Conservation (phyloP, 108 stramenopile genomes). For the Conticribra guillardii region DNA sequence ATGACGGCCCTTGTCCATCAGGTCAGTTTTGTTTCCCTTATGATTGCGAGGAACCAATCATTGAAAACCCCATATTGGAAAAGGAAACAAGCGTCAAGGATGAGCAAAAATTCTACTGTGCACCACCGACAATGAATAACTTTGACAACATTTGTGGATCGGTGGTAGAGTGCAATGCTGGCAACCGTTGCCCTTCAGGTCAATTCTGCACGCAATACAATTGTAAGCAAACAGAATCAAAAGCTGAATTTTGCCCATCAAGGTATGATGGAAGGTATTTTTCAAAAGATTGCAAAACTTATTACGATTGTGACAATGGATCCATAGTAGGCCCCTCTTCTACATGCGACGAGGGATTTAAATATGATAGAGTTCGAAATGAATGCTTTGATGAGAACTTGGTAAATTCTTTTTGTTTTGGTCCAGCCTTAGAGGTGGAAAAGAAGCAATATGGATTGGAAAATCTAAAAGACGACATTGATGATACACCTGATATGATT, state of each 20-base stretch:
- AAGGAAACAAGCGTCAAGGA: not conserved
- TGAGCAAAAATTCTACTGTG: not conserved
- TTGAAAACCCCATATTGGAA: not conserved
- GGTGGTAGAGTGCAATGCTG: not conserved
- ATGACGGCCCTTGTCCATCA: not conserved
- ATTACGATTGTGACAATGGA: not conserved
- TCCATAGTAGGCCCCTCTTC: not conserved
- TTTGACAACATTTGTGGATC: not conserved
- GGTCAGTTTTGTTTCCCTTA: not conserved
- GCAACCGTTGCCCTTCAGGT: not conserved
- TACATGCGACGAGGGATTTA: not conserved
- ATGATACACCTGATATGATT: no score
- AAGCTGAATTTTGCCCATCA: not conserved
- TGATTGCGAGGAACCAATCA: not conserved
- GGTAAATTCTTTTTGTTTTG: not conserved
- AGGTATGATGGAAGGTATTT: not conserved
- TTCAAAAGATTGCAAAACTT: not conserved
- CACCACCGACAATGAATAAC: not conserved
- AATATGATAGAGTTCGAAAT: not conserved
- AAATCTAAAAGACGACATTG: no score
- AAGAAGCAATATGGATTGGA: no score
- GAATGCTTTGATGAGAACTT: not conserved
- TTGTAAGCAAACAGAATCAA: not conserved
- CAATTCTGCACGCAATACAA: not conserved
- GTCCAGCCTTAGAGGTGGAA: not conserved